Evolutionary conservation across 805 yeast genomes (phyloP).

Genomic region (Kodamaea jinghongensis): DNA sequence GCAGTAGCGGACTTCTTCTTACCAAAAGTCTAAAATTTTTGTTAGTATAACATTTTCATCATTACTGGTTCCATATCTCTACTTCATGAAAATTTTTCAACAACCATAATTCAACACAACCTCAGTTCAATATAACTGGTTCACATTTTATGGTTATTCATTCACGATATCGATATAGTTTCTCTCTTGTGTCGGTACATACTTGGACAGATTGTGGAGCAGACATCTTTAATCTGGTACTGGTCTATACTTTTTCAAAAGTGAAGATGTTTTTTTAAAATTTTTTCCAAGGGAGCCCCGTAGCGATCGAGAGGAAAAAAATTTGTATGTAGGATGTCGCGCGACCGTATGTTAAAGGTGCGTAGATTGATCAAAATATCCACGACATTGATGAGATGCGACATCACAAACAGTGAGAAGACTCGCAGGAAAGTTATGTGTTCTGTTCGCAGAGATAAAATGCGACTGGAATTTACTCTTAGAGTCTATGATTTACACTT

Average conservation of each 20-base stretch:
- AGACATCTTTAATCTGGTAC: conserved; percentile 46
- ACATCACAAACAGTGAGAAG: no score
- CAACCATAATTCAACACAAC: no score
- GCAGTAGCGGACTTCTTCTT: conserved; percentile 99
- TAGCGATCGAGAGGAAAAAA: no score
- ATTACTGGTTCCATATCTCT: no score
- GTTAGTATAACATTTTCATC: no score
- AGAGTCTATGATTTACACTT: neutral
- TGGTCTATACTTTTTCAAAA: conserved; percentile 10
- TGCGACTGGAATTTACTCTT: conserved; percentile 6
- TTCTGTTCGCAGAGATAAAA: no score
- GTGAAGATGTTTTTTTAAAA: conserved; percentile 10
- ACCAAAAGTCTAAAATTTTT: conserved; percentile 83
- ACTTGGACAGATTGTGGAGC: conserved; percentile 83
- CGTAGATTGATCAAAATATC: neutral
- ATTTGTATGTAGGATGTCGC: no score
- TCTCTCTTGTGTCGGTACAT: conserved; percentile 39
- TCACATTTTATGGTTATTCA: neutral
- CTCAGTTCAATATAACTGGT: no score
- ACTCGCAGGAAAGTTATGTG: no score
- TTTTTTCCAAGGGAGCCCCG: conserved; percentile 8
- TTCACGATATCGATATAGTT: neutral
- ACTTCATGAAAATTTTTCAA: neutral
- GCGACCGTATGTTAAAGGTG: neutral
- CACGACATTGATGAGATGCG: neutral